These are phyloP conservation scores for Picochlorum sp. DNA, from an alignment of 139 green algal species.

Conservation along the genomic window DNA sequence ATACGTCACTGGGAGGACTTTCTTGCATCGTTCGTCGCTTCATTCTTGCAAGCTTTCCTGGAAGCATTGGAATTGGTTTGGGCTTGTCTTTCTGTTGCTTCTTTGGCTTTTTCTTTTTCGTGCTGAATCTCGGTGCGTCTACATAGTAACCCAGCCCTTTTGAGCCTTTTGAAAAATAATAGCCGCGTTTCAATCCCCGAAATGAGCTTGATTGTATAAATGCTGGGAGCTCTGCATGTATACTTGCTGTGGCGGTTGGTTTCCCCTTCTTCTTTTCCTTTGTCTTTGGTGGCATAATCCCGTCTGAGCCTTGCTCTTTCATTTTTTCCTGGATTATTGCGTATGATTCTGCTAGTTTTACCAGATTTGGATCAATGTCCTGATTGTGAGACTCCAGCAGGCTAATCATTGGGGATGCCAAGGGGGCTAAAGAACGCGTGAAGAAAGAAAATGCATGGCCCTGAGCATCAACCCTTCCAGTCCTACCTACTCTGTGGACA, in stretches of 20 bases:
- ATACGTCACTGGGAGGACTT: too few relatives aligned
- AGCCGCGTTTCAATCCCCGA: neutral
- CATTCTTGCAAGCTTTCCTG: too few relatives aligned
- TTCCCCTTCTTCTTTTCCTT: conserved; percentile 10
- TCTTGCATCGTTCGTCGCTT: too few relatives aligned
- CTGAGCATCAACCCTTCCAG: conserved; percentile 69
- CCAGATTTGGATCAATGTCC: conserved; percentile 70
- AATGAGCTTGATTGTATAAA: conserved; percentile 31
- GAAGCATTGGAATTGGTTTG: too few relatives aligned
- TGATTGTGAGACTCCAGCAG: conserved; percentile 44
- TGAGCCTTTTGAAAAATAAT: too few relatives aligned
- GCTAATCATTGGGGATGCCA: conserved; percentile 49
- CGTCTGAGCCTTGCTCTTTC: conserved; percentile 2
- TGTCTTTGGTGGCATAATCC: neutral
- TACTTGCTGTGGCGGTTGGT: neutral
- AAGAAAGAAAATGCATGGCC: conserved; percentile 87
- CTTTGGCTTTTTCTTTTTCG: too few relatives aligned
- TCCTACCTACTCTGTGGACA: conserved; percentile 85
- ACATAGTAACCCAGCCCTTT: too few relatives aligned
- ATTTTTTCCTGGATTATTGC: conserved; percentile 26
- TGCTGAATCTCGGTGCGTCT: too few relatives aligned
- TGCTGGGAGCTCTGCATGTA: neutral
- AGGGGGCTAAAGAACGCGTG: conserved; percentile 55
- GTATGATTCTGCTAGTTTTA: conserved; percentile 59
- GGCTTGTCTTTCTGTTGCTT: too few relatives aligned